Conservation (phyloP, 495 filamentous ascomycete species). For the Neohortaea acidophila region DNA sequence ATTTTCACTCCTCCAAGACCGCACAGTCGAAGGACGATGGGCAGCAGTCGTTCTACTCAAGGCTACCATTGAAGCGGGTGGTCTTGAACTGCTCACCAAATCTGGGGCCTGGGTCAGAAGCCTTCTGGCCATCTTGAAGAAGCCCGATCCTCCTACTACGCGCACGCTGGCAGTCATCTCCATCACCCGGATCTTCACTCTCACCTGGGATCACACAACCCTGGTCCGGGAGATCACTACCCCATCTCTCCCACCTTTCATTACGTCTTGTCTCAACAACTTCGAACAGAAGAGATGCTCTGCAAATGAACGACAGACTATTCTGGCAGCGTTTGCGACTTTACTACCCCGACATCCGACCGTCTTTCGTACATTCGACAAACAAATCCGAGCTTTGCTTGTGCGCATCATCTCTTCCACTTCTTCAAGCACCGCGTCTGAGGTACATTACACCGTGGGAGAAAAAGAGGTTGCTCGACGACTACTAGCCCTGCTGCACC, state of each 20-base stretch:
- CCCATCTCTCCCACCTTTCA: conserved; percentile 58
- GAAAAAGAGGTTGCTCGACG: conserved; percentile 36
- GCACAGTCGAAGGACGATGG: conserved; percentile 55
- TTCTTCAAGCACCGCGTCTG: conserved; percentile 17
- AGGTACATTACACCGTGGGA: conserved; percentile 8
- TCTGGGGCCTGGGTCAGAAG: conserved; percentile 57
- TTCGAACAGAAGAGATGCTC: conserved; percentile 20
- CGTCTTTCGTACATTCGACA: conserved; percentile 56
- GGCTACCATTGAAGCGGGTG: conserved; percentile 62
- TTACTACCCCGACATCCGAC: conserved; percentile 65
- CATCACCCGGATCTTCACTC: conserved; percentile 63
- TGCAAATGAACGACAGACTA: conserved; percentile 39
- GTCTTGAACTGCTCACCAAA: conserved; percentile 58
- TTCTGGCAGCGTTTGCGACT: conserved; percentile 47
- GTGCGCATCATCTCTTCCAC: conserved; percentile 43
- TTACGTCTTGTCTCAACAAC: conserved; percentile 51
- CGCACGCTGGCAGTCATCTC: conserved; percentile 62
- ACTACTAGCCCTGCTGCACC: conserved; percentile 52
- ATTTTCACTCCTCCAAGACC: conserved; percentile 57
- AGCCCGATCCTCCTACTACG: conserved; percentile 55
- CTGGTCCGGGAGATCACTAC: conserved; percentile 79
- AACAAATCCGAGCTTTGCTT: conserved; percentile 48
- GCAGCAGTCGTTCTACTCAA: conserved; percentile 63
- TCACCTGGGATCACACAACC: conserved; percentile 65
- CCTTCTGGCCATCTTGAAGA: conserved; percentile 50